These are phyloP conservation scores for Tardiomyces depauwii DNA, from an alignment of 1,139 yeast species.

Conservation along the genomic window DNA sequence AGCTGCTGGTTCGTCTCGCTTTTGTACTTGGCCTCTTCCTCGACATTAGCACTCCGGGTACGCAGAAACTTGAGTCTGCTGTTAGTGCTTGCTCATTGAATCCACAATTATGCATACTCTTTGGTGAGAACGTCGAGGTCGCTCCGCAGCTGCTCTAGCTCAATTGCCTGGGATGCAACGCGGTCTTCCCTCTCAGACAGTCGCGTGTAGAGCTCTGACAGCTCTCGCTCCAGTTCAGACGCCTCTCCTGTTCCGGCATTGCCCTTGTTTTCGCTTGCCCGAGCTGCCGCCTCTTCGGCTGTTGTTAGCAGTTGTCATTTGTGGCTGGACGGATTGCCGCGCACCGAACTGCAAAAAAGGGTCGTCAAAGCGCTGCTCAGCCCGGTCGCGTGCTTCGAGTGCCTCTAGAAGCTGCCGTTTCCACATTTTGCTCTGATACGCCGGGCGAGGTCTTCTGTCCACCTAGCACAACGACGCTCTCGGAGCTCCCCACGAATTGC, in stretches of 20 bases:
- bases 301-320: background rate
- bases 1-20: slow-evolving; percentile 44
- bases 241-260: background rate
- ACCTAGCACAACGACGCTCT: no score
- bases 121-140: background rate
- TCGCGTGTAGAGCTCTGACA: background rate
- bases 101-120: background rate
- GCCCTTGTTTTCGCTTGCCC: background rate
- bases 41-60: background rate
- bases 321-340: no score
- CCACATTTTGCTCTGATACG: no score
- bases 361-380: slow-evolving; percentile 1
- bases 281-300: background rate
- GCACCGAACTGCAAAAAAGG: background rate
- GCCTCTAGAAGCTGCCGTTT: background rate
- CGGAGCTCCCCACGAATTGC: no score
- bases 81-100: background rate
- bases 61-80: background rate
- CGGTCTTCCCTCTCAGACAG: background rate
- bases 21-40: slow-evolving; percentile 5
- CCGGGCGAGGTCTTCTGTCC: no score
- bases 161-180: background rate
- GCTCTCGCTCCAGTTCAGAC: background rate
- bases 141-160: background rate
- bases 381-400: background rate